A percentile compares a stretch with the other conserved stretches of the same genome.
Conservation (phyloP, 2,329 filamentous ascomycete genomes). For the Botrytis fabae region DNA sequence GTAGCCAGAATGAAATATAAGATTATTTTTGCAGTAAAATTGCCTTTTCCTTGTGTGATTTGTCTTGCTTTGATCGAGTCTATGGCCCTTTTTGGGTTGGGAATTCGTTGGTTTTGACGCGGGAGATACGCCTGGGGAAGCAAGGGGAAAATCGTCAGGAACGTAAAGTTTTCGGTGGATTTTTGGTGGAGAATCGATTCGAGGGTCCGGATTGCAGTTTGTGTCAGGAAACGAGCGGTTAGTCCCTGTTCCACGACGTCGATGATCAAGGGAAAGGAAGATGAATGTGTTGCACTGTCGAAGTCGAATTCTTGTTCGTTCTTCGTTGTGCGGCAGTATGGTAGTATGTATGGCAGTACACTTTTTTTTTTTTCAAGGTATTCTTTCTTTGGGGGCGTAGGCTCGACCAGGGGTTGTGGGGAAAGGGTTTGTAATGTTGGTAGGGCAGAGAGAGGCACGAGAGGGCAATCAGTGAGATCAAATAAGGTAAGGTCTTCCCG, state of each 20-base stretch:
- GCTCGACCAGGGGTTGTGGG: conserved; percentile 12
- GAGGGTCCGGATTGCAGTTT: conserved; percentile 24
- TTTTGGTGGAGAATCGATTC: conserved; percentile 22
- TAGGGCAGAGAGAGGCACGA: conserved; percentile 15
- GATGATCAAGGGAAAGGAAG: conserved; percentile 23
- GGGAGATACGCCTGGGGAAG: conserved; percentile 33
- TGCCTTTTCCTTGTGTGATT: conserved; percentile 27
- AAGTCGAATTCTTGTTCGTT: conserved; percentile 11
- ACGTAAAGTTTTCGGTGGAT: conserved; percentile 29
- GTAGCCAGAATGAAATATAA: conserved; percentile 27
- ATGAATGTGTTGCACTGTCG: conserved; percentile 15
- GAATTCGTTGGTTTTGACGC: conserved; percentile 25
- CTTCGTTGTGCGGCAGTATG: conserved; percentile 10
- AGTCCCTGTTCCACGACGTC: conserved; percentile 24
- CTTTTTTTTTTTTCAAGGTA: background rate
- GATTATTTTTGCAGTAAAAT: conserved; percentile 29
- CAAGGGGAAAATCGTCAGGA: conserved; percentile 35
- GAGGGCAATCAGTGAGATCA: background rate
- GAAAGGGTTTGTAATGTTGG: conserved; percentile 10
- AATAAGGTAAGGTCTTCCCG: conserved; percentile 1
- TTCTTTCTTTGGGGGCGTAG: conserved; percentile 2
- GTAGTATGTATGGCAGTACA: conserved; percentile 4
- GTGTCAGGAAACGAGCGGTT: conserved; percentile 23
- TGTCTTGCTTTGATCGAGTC: conserved; percentile 31
- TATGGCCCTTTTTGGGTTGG: conserved; percentile 29